Conservation (phyloP, 2,329 filamentous ascomycete species). For the Bertia moriformis region DNA sequence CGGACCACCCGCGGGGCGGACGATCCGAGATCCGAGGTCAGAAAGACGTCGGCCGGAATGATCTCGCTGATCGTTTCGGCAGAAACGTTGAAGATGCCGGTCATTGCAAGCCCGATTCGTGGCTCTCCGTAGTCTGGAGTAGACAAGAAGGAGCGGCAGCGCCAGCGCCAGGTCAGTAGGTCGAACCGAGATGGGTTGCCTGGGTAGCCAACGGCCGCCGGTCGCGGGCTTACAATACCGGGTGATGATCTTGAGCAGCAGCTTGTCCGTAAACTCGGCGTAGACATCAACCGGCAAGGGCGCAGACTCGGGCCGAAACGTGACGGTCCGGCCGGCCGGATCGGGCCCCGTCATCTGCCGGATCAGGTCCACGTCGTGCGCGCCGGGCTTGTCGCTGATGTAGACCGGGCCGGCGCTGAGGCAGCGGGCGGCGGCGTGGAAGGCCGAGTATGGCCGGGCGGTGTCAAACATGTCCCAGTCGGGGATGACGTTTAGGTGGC, state of each 20-base stretch:
- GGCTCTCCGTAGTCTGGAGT: no score
- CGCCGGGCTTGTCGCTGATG: slow-evolving; percentile 77
- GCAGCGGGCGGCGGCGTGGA: slow-evolving; percentile 81
- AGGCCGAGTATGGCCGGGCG: slow-evolving; percentile 53
- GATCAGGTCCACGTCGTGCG: slow-evolving; percentile 65
- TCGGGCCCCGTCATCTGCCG: slow-evolving; percentile 68
- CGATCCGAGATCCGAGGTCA: slow-evolving; percentile 48
- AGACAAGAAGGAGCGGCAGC: no score
- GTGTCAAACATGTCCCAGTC: slow-evolving; percentile 67
- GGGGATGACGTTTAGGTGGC: slow-evolving; percentile 73
- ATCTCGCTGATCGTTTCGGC: slow-evolving; percentile 49
- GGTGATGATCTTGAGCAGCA: slow-evolving; percentile 63
- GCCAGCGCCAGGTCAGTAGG: no score
- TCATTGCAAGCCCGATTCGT: no score
- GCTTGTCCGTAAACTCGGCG: slow-evolving; percentile 57
- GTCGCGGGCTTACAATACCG: slow-evolving; percentile 64
- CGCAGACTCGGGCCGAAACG: slow-evolving; percentile 62
- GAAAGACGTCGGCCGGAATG: slow-evolving; percentile 53
- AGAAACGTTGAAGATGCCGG: slow-evolving; percentile 75
- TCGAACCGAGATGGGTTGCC: not conserved
- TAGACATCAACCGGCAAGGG: slow-evolving; percentile 65
- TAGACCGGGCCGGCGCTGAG: slow-evolving; percentile 86
- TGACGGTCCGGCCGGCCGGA: slow-evolving; percentile 57
- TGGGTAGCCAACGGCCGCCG: slow-evolving; percentile 18
- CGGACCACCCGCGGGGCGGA: slow-evolving; percentile 55